Conservation (phyloP, 148 eudicot species). For the Rhododendron williamsianum region DNA sequence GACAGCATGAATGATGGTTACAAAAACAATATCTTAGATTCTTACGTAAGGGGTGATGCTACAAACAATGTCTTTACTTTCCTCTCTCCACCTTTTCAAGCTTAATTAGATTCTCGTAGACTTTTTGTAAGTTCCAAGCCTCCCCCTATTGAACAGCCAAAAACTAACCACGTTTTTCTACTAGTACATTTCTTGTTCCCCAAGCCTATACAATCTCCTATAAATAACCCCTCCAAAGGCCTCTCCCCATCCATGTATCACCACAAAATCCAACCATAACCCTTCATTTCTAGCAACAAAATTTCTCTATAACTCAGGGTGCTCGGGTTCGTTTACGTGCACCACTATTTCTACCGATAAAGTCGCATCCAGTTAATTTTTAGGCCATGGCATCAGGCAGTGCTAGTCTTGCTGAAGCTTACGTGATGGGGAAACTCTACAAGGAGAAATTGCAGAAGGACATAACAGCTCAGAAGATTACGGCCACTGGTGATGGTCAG, state of each 20-base stretch:
- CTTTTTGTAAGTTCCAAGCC: too few relatives aligned
- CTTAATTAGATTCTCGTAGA: too few relatives aligned
- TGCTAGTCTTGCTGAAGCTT: constrained; percentile 7
- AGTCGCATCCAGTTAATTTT: neutral
- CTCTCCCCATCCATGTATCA: neutral
- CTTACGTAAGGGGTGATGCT: neutral
- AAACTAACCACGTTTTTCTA: neutral
- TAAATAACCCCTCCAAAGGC: neutral
- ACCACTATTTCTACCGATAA: neutral
- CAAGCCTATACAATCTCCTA: neutral
- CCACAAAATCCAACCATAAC: neutral
- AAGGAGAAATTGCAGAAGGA: constrained; percentile 8
- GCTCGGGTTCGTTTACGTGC: neutral
- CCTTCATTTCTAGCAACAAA: neutral
- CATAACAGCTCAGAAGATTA: neutral
- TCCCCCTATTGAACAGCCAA: too few relatives aligned
- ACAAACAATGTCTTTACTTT: neutral
- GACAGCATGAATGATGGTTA: neutral
- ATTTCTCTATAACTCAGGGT: neutral
- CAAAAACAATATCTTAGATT: neutral
- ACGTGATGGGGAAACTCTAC: constrained; percentile 9
- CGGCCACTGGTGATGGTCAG: neutral
- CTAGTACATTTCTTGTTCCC: neutral
- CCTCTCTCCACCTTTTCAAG: neutral
- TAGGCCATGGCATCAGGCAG: neutral